phyloP scores from a whole-genome alignment of 208 protist genomes.

The Trypanosoma brucei region DNA sequence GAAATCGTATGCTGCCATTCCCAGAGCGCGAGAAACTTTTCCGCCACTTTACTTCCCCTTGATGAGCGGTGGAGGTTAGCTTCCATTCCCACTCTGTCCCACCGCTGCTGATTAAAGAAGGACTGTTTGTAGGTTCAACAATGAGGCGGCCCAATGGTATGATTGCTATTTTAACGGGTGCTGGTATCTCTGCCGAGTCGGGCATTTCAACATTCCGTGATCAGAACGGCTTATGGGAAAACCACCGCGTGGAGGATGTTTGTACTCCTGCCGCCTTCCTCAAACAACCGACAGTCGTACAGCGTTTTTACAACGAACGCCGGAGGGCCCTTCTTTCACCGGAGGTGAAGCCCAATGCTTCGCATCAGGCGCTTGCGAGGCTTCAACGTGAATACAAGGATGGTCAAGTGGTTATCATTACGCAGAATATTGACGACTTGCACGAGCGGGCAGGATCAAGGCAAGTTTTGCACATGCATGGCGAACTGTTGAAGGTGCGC shows the following conservation, averaged over 20 bases:
- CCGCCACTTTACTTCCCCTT: no score
- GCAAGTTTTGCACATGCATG: conserved; percentile 76
- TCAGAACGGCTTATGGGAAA: conserved; percentile 61
- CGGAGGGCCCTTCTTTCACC: conserved; percentile 28
- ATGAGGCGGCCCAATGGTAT: conserved; percentile 11
- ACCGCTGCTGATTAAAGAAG: neutral
- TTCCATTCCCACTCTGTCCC: no score
- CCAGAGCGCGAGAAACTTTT: no score
- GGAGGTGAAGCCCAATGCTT: conserved; percentile 44
- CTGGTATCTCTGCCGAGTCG: conserved; percentile 73
- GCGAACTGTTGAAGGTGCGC: conserved; percentile 68
- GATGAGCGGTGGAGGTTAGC: no score
- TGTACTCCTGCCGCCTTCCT: conserved; percentile 48
- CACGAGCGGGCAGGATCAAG: conserved; percentile 65
- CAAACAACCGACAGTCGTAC: conserved; percentile 41
- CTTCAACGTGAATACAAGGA: conserved; percentile 35
- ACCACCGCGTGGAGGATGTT: conserved; percentile 71
- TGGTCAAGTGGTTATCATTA: conserved; percentile 46
- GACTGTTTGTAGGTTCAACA: neutral
- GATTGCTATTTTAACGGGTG: conserved; percentile 68
- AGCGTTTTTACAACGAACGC: conserved; percentile 67
- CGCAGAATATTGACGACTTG: conserved; percentile 79
- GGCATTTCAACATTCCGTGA: conserved; percentile 61
- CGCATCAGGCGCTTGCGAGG: conserved; percentile 43
- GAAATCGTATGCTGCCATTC: no score